Evolutionary conservation across 805 yeast genomes (phyloP).

Genomic region (Nakazawaea pomicola): DNA sequence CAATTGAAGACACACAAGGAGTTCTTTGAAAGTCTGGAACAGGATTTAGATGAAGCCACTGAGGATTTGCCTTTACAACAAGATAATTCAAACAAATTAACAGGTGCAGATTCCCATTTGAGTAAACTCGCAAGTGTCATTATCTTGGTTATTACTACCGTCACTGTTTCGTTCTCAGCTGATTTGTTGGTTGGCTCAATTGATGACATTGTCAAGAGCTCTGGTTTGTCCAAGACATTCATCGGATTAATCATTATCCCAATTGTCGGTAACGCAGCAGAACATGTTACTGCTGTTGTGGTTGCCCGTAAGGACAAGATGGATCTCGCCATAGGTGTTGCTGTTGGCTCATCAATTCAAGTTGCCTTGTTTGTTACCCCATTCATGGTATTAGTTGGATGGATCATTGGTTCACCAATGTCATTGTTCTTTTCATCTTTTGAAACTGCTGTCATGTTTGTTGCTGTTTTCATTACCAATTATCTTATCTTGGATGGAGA

Average conservation of each 20-base stretch:
- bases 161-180: conserved; percentile 84
- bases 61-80: background rate
- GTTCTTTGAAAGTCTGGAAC: conserved; percentile 52
- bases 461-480: conserved; percentile 83
- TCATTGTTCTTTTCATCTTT: conserved; percentile 84
- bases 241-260: conserved; percentile 93
- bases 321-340: conserved; percentile 97
- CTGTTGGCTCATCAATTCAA: conserved; percentile 93
- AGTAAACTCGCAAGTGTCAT: conserved; percentile 48
- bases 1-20: conserved; percentile 83
- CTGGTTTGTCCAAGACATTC: conserved; percentile 90
- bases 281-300: conserved; percentile 93
- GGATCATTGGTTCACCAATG: conserved; percentile 91
- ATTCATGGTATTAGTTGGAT: conserved; percentile 89
- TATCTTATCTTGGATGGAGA: conserved; percentile 90
- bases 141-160: conserved; percentile 59
- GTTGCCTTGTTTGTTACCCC: conserved; percentile 95
- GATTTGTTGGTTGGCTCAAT: conserved; percentile 92
- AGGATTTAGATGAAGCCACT: conserved; percentile 18
- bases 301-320: conserved; percentile 95
- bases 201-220: conserved; percentile 76
- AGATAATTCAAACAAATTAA: conserved; percentile 18
- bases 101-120: conserved; percentile 36
- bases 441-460: conserved; percentile 89
- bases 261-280: conserved; percentile 98